phyloP scores from a whole-genome alignment of 2,329 filamentous ascomycete genomes.

The Exophiala mesophila region DNA sequence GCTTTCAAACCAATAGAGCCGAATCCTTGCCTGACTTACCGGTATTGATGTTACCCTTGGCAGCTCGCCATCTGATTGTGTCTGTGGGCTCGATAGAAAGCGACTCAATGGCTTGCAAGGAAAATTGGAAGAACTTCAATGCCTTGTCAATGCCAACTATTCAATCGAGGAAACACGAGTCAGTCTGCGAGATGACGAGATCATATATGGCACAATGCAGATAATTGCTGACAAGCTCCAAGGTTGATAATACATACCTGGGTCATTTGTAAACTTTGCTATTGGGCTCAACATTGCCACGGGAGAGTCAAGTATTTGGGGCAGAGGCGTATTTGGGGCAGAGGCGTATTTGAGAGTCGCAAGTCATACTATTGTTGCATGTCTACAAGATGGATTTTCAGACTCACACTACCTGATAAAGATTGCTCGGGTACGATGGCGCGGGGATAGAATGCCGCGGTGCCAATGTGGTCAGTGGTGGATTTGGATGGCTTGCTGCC shows the following conservation, averaged over 20 bases:
- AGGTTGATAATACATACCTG: slow-evolving; percentile 9
- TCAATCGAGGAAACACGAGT: no score
- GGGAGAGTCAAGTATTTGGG: background rate
- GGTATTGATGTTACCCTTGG: slow-evolving; percentile 24
- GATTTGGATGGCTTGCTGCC: no score
- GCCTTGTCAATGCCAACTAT: slow-evolving; percentile 33
- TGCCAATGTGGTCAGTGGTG: no score
- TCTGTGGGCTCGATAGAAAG: slow-evolving; percentile 27
- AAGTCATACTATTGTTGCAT: no score
- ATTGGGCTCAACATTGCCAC: slow-evolving; percentile 13
- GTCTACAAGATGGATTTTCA: no score
- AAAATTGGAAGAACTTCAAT: slow-evolving; percentile 36
- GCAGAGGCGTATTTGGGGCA: background rate
- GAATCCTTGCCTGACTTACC: background rate
- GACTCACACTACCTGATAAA: no score
- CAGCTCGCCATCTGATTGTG: slow-evolving; percentile 33
- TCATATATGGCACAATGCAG: no score
- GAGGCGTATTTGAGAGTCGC: no score
- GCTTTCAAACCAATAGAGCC: slow-evolving; percentile 32
- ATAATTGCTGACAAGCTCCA: no score
- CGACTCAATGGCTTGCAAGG: slow-evolving; percentile 30
- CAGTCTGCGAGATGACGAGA: no score
- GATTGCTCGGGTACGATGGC: no score
- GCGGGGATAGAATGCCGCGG: no score
- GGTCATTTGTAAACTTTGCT: slow-evolving; percentile 19